Base-by-base conservation (phyloP, 371 early-diverging fungal species). In the Rhizopus microsporus region DNA sequence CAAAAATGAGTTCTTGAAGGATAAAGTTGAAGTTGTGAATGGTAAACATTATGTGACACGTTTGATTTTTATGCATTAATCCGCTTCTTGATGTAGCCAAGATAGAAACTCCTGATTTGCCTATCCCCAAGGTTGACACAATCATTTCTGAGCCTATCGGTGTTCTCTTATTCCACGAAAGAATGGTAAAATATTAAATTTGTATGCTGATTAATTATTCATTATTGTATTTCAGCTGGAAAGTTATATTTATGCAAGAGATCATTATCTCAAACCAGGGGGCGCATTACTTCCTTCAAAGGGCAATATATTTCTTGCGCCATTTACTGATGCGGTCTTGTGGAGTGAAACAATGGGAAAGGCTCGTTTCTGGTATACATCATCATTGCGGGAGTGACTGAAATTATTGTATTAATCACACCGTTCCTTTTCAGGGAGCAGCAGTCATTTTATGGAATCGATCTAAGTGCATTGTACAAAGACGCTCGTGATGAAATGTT, bases 111-210 rank as follows among this genome's bases (percentile, higher is more conserved):
- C 76, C 87, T 6, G 62, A 74, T 59, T 61, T 90, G 7, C 80
- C 86, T 38, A 74, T 83, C 16, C 91, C 92, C 12, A 68, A 83
- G 68, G 97, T 98, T 2, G 99, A 98, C 55, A 93, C 93, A 4
- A 88, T 98, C 33, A 88, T 98, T 52, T 94, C 94, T 38, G 99
- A 98, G 69, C 97, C 97, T 10, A 97, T 98, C 63, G 95, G 93
- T 49, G 97, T 98, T 10, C 74, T 98, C 37, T 82, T 97, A 37
- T 93, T 97, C 38, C 97, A 97, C 60, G 97, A 96, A 75, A 85
- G 93, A 59, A 94, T 94, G 94, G 83, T 90, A 60, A 46, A 9
- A 31, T 31, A 37, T 8, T 12, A 31, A 35, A 5, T 10, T 48
- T 49, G n/a, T 7, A 1, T 9, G 16, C 30, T 5, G 52, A 44